phyloP scores from a whole-genome alignment of 768 basidiomycete species.

The Leccinellum luteum region DNA sequence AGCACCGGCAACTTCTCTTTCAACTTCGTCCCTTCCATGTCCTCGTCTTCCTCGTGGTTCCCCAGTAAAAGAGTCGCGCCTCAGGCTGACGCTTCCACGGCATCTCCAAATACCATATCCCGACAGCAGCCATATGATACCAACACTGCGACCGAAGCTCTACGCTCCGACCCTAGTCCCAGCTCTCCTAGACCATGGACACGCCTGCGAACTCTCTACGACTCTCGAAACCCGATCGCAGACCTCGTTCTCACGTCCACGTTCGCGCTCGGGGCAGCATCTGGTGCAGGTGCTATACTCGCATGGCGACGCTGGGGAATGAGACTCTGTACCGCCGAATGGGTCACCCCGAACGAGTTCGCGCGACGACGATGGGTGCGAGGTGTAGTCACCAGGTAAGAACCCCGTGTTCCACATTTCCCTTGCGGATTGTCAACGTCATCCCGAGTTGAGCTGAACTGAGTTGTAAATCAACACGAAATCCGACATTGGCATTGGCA shows the following conservation, averaged over 20 bases:
- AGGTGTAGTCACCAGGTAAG: conserved; percentile 79
- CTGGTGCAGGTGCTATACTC: conserved; percentile 13
- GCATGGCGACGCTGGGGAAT: conserved; percentile 52
- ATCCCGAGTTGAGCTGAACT: not conserved
- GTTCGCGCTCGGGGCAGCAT: conserved; percentile 16
- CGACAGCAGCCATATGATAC: too few species aligned
- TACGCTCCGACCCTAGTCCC: not conserved
- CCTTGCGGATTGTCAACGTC: not conserved
- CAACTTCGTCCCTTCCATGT: too few species aligned
- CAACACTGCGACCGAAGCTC: too few species aligned
- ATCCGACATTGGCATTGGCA: not conserved
- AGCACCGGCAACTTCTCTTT: too few species aligned
- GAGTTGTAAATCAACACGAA: too few species aligned
- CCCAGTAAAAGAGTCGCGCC: too few species aligned
- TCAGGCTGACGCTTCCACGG: too few species aligned
- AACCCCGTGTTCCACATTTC: not conserved
- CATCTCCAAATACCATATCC: too few species aligned
- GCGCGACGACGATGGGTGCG: conserved; percentile 63
- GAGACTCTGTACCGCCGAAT: conserved; percentile 63
- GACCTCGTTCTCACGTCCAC: not conserved
- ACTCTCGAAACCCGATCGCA: not conserved
- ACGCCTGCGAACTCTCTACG: not conserved
- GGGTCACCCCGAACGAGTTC: conserved; percentile 65
- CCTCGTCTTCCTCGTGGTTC: too few species aligned
- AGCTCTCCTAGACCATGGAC: not conserved